Evolutionary conservation across 106 monocot species (phyloP).

Genomic region (Xerophyta viscosa): DNA sequence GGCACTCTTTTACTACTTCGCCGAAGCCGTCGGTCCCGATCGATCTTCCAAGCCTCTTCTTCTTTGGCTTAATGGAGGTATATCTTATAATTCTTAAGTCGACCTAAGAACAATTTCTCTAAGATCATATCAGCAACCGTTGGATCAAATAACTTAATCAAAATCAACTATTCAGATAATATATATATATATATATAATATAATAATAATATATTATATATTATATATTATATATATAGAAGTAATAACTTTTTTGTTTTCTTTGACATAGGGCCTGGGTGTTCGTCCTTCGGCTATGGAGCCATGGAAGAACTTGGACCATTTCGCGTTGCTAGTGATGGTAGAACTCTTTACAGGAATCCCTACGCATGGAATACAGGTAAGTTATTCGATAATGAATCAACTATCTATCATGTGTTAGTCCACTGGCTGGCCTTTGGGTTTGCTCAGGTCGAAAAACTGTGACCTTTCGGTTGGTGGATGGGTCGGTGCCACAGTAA

Average conservation of each 20-base stretch:
- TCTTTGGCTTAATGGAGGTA: conserved; percentile 17
- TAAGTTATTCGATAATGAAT: no score
- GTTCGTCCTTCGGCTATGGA: conserved; percentile 48
- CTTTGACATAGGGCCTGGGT: conserved; percentile 47
- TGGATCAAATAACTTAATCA: neutral
- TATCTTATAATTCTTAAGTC: no score
- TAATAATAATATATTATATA: no score
- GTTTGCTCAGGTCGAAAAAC: no score
- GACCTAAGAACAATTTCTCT: no score
- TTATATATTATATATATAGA: no score
- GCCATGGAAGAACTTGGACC: conserved; percentile 60
- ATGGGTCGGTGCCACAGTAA: no score
- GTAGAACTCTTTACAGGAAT: conserved; percentile 34
- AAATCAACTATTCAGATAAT: neutral
- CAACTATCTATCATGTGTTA: no score
- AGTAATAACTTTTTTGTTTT: no score
- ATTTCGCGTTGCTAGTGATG: conserved; percentile 40
- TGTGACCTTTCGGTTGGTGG: no score
- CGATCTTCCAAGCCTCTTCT: neutral
- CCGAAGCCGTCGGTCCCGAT: neutral
- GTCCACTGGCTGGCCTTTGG: no score
- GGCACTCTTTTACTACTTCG: conserved; percentile 16
- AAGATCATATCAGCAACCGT: no score
- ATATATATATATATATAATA: neutral
- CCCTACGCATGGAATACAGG: conserved; percentile 42